Conservation (phyloP, 306 rosid genomes). For the Rosa rugosa region DNA sequence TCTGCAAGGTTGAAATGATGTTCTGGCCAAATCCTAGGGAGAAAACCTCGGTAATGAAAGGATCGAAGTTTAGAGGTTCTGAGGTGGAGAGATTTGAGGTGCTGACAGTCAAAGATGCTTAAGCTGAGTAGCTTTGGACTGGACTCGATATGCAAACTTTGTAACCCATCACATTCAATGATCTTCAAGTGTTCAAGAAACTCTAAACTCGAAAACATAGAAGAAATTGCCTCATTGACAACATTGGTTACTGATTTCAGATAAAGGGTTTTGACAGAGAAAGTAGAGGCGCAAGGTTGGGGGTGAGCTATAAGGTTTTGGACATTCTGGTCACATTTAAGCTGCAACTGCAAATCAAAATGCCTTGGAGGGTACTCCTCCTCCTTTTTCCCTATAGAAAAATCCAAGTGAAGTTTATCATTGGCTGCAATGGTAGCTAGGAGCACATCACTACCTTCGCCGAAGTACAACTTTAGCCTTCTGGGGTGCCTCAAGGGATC, state of each 20-base stretch:
- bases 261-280: constrained; percentile 54
- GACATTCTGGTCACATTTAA: constrained; percentile 24
- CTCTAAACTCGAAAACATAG: constrained; percentile 47
- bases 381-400: constrained; percentile 40
- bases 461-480: constrained; percentile 52
- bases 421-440: constrained; percentile 49
- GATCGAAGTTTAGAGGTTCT: constrained; percentile 50
- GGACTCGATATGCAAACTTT: constrained; percentile 46
- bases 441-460: constrained; percentile 28
- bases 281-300: constrained; percentile 34
- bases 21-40: constrained; percentile 55
- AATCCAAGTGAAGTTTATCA: constrained; percentile 56
- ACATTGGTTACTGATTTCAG: constrained; percentile 57
- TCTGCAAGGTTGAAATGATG: constrained; percentile 63
- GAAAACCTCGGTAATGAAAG: constrained; percentile 52
- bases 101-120: constrained; percentile 54
- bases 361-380: constrained; percentile 16
- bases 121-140: constrained; percentile 49
- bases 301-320: background rate
- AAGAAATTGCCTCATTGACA: constrained; percentile 46
- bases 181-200: constrained; percentile 62
- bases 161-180: constrained; percentile 53
- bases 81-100: constrained; percentile 49
- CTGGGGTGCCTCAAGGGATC: constrained; percentile 58
- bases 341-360: constrained; percentile 42